Conservation (phyloP, 768 basidiomycete species). For the Hericium erinaceus region DNA sequence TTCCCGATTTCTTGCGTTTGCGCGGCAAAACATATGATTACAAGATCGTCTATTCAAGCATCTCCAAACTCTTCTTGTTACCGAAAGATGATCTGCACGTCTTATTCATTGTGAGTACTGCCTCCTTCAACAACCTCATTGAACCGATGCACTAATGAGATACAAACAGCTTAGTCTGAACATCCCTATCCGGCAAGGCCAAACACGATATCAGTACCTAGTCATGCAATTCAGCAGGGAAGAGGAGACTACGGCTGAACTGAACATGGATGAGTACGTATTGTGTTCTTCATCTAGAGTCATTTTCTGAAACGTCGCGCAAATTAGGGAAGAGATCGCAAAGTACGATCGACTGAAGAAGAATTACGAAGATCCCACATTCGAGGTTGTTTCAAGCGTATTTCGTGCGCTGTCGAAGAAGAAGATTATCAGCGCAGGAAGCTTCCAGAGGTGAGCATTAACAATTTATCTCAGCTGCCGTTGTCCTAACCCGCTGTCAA, state of each 20-base stretch:
- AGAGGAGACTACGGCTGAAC: constrained; percentile 92
- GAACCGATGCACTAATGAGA: neutral
- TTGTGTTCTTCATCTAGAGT: neutral
- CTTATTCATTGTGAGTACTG: constrained; percentile 72
- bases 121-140: neutral
- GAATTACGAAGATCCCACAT: constrained; percentile 91
- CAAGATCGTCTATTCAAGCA: constrained; percentile 86
- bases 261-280: constrained; percentile 86
- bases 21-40: constrained; percentile 99
- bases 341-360: constrained; percentile 82
- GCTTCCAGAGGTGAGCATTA: constrained; percentile 65
- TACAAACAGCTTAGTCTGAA: constrained; percentile 69
- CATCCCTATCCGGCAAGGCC: constrained; percentile 93
- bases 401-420: constrained; percentile 87
- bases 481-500: neutral
- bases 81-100: constrained; percentile 97
- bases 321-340: constrained; percentile 58
- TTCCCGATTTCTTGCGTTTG: constrained; percentile 84
- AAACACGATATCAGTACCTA: constrained; percentile 94
- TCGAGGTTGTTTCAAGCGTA: constrained; percentile 88
- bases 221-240: constrained; percentile 98
- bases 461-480: neutral
- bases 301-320: neutral
- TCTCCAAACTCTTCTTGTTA: constrained; percentile 82
- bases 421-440: constrained; percentile 83